Evolutionary conservation across 2,329 filamentous ascomycete species (phyloP).

Genomic region (Dothideomycetes sp.): DNA sequence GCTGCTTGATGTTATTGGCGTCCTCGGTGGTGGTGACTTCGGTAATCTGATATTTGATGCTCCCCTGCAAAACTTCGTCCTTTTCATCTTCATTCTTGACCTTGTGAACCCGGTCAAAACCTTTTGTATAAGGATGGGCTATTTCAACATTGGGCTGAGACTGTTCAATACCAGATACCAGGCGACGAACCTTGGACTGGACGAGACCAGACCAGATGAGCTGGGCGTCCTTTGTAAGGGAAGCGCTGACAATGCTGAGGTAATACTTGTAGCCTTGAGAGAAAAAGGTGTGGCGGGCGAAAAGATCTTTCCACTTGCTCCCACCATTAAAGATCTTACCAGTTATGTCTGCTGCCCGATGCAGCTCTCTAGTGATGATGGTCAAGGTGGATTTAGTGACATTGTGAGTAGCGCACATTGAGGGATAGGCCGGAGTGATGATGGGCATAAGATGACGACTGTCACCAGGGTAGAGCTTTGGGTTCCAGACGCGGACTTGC

Average conservation of each 20-base stretch:
- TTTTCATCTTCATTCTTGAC: constrained; percentile 53
- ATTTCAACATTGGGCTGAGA: constrained; percentile 64
- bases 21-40: constrained; percentile 45
- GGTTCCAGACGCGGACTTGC: constrained; percentile 87
- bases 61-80: constrained; percentile 51
- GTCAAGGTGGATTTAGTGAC: constrained; percentile 76
- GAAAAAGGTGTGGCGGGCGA: constrained; percentile 87
- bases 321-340: constrained; percentile 64
- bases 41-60: constrained; percentile 48
- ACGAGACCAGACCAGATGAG: constrained; percentile 84
- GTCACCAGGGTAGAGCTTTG: constrained; percentile 72
- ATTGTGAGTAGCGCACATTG: constrained; percentile 96
- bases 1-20: constrained; percentile 37
- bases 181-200: constrained; percentile 80
- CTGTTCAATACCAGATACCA: constrained; percentile 73
- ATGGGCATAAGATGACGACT: constrained; percentile 90
- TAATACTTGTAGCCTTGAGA: constrained; percentile 92
- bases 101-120: constrained; percentile 71
- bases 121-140: constrained; percentile 87
- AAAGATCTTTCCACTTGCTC: constrained; percentile 75
- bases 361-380: constrained; percentile 73
- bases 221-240: constrained; percentile 72
- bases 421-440: constrained; percentile 94
- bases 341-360: constrained; percentile 65
- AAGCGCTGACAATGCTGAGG: constrained; percentile 73